Base-by-base conservation (phyloP, 257 asterid species). In the Solanum okadae region DNA sequence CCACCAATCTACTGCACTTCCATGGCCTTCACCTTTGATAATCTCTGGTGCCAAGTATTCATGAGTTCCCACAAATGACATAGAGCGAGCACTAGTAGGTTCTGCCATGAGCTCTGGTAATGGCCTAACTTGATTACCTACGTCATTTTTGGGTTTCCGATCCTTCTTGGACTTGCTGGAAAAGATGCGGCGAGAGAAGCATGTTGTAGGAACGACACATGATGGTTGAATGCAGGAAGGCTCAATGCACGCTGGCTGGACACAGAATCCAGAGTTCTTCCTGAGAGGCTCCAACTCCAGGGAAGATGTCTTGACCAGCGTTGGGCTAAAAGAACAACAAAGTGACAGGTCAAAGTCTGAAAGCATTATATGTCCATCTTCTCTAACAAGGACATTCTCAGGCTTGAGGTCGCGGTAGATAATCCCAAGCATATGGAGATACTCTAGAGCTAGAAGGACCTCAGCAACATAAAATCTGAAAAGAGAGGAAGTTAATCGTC, bases 1-100 rank as follows among this genome's bases (percentile, higher is more conserved):
- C 92, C 93, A 91, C 93, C 93, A 91, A 76, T 91, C 93, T 61
- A 91, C 93, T 6, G 93, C 92, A 76, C 92, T 91, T 52, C 93
- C 93, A 68, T 91, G 93, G 35, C 93, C 93, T 65, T 91, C 93
- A 20, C 93, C 93, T 89, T 91, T 91, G 86, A 91, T 90, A 27
- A 91, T 91, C 86, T 91, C 93, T 11, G 93, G 93, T 27, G 93
- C 93, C 85, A 91, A 76, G 87, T 91, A 91, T 56, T 91, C 93
- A 20, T 91, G 93, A 23, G 93, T 91, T 56, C 93, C 93, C 7
- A 91, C 92, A 49, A 91, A 91, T 63, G 93, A 91, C 93, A 90
- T 91, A 18, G 92, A 91, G 46, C 93, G 91, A n/a, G 93, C 93
- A 72, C 88, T 86, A 68, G 91, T 91, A 25, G 93, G 93, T 85